phyloP scores from a whole-genome alignment of 495 filamentous ascomycete species.

The Clavariopsis aquatica region DNA sequence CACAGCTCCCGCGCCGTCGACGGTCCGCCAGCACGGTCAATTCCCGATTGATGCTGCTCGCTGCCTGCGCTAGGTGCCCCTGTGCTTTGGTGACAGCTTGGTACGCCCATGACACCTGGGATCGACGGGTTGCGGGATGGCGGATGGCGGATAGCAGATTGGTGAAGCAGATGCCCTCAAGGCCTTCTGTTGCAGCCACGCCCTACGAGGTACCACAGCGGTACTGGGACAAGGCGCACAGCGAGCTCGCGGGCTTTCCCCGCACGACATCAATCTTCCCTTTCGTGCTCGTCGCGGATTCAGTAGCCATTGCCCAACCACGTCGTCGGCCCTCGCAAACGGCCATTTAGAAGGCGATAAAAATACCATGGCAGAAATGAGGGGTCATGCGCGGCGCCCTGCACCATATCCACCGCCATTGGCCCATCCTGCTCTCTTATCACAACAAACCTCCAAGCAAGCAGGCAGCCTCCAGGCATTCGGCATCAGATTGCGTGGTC shows the following conservation, averaged over 20 bases:
- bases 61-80: conserved; percentile 7
- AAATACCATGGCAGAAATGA: not conserved
- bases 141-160: no score
- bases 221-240: no score
- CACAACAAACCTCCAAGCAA: not conserved
- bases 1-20: not conserved
- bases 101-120: no score
- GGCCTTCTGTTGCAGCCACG: no score
- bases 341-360: conserved; percentile 1
- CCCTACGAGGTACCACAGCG: no score
- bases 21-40: not conserved
- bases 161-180: no score
- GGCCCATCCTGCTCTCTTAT: conserved; percentile 13
- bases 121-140: no score
- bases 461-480: not conserved
- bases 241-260: no score
- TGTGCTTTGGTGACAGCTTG: conserved; percentile 14
- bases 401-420: conserved; percentile 5
- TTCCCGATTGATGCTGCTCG: conserved; percentile 4
- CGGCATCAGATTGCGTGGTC: not conserved
- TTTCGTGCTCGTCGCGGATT: not conserved
- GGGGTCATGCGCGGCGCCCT: conserved; percentile 21
- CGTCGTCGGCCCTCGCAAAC: not conserved
- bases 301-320: not conserved
- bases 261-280: not conserved